These are phyloP conservation scores for Asclepias syriaca DNA, from an alignment of 257 asterid genomes.

Conservation along the genomic window DNA sequence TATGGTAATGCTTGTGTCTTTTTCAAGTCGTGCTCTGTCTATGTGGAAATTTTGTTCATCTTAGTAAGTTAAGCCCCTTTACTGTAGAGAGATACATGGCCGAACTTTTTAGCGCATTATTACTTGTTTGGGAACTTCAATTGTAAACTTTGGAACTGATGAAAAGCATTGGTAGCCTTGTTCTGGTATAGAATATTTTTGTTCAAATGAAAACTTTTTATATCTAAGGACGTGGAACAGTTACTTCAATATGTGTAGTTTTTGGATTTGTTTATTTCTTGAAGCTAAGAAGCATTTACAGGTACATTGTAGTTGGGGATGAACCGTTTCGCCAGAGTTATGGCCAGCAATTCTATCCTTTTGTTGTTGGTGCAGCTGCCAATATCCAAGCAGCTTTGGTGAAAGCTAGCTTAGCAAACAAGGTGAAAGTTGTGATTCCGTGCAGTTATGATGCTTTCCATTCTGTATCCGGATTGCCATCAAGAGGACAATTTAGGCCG, in stretches of 20 bases:
- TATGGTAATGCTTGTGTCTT: neutral
- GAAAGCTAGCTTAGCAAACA: conserved; percentile 53
- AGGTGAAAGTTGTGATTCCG: conserved; percentile 64
- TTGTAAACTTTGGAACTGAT: neutral
- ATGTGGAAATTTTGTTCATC: neutral
- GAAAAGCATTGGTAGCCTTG: neutral
- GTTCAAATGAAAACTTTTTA: neutral
- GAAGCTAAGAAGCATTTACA: conserved; percentile 20
- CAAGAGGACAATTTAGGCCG: conserved; percentile 55
- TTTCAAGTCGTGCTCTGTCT: neutral
- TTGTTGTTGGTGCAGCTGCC: conserved; percentile 66
- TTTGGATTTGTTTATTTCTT: neutral
- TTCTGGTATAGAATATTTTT: neutral
- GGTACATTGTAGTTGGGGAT: conserved; percentile 76
- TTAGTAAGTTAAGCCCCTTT: neutral
- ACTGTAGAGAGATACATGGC: neutral
- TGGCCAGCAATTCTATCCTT: conserved; percentile 64
- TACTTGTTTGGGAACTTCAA: neutral
- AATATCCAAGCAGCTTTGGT: conserved; percentile 63
- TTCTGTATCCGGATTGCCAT: conserved; percentile 51
- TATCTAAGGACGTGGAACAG: neutral
- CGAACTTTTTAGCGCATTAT: neutral
- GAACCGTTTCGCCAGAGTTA: conserved; percentile 69
- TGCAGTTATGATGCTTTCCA: conserved; percentile 63
- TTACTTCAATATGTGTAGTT: neutral